A percentile compares a stretch with the other conserved stretches of the same genome.
Conservation (phyloP, 2,329 filamentous ascomycete species). For the Fusarium brachygibbosum region DNA sequence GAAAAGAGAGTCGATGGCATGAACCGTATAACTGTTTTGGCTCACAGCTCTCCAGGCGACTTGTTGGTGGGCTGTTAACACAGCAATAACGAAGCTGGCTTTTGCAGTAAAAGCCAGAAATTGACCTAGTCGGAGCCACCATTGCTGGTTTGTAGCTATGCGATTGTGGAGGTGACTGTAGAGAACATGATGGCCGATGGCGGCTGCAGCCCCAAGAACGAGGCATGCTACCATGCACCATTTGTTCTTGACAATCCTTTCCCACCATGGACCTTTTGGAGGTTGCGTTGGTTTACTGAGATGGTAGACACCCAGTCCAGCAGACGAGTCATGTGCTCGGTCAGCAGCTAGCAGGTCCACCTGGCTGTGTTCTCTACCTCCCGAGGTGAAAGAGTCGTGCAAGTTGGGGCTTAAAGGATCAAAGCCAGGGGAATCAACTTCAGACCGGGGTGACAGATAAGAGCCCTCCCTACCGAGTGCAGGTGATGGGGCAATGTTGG, state of each 20-base stretch:
- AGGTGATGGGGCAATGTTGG: neutral
- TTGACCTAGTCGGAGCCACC: conserved; percentile 31
- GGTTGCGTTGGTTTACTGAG: neutral
- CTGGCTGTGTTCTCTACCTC: conserved; percentile 4
- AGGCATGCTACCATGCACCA: conserved; percentile 28
- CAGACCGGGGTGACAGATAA: conserved; percentile 8
- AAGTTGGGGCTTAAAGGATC: neutral
- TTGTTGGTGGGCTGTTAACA: conserved; percentile 21
- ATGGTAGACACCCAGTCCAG: conserved; percentile 8
- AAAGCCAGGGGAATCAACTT: neutral
- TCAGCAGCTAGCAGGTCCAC: conserved; percentile 1
- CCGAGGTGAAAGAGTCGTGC: neutral
- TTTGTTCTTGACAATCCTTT: conserved; percentile 7
- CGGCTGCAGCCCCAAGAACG: conserved; percentile 11
- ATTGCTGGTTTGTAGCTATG: conserved; percentile 23
- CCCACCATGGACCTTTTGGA: conserved; percentile 2
- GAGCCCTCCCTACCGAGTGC: conserved; percentile 1
- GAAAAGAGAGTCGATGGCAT: conserved; percentile 40
- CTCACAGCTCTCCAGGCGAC: conserved; percentile 26
- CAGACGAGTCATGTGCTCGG: neutral
- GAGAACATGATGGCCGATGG: conserved; percentile 22
- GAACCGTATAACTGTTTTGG: conserved; percentile 13
- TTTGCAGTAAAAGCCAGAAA: conserved; percentile 26
- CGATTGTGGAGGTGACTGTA: conserved; percentile 21
- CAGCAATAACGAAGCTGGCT: conserved; percentile 21